Percentiles rank a stretch among this genome's conserved stretches.
phyloP scores from a whole-genome alignment of 345 rosid species.

The Brassica juncea region DNA sequence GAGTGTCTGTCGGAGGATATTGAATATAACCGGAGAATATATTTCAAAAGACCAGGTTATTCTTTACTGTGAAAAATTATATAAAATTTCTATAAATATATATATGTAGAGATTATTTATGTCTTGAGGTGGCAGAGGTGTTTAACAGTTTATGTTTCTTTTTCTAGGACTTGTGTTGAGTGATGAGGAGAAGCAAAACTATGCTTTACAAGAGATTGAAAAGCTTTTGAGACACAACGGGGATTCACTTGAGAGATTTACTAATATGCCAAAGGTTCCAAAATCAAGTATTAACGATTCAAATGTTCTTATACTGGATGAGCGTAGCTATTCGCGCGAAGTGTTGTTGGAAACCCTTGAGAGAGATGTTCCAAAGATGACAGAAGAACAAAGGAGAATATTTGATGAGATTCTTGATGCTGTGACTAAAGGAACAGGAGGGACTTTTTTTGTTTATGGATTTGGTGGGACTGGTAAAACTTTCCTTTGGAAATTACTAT shows the following conservation, averaged over 20 bases:
- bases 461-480: background rate
- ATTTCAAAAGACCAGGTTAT: too few relatives aligned
- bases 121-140: background rate
- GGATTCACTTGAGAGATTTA: background rate
- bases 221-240: background rate
- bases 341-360: background rate
- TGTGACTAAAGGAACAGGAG: background rate
- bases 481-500: background rate
- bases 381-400: background rate
- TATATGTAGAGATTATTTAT: too few relatives aligned
- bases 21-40: too few relatives aligned
- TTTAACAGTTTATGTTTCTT: background rate
- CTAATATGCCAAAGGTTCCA: background rate
- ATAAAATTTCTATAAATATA: too few relatives aligned
- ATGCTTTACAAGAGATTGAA: background rate
- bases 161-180: background rate
- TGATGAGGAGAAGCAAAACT: background rate
- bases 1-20: too few relatives aligned
- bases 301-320: background rate
- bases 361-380: background rate
- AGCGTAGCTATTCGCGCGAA: background rate
- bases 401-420: background rate
- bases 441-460: background rate
- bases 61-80: too few relatives aligned
- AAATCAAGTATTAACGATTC: background rate